phyloP scores from a whole-genome alignment of 208 protist genomes.

The Trypanosoma vivax region DNA sequence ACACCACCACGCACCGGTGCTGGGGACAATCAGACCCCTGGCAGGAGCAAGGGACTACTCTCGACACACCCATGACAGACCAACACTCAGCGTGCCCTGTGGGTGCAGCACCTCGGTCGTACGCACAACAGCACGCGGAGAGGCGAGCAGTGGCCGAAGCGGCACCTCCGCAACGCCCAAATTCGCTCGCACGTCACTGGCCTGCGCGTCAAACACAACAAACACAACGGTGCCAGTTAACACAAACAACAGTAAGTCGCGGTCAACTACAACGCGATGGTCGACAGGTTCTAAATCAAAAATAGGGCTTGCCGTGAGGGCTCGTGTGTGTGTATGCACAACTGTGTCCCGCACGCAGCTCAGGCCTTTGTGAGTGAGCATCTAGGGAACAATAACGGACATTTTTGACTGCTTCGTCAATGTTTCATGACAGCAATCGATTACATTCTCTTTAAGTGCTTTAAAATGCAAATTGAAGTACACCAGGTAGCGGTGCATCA shows the following conservation, averaged over 20 bases:
- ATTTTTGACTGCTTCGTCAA: too few species aligned
- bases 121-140: constrained; percentile 48
- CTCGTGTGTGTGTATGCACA: constrained; percentile 33
- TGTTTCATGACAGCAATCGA: too few species aligned
- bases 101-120: constrained; percentile 56
- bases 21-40: too few species aligned
- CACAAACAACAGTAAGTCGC: constrained; percentile 53
- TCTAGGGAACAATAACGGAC: too few species aligned
- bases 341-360: constrained; percentile 69
- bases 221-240: constrained; percentile 59
- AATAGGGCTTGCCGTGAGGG: constrained; percentile 41
- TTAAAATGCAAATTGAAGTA: too few species aligned
- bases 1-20: too few species aligned
- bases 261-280: constrained; percentile 68
- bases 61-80: constrained; percentile 65
- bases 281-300: constrained; percentile 70
- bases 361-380: constrained; percentile 15
- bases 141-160: constrained; percentile 54
- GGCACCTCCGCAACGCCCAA: constrained; percentile 64
- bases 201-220: constrained; percentile 73
- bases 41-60: constrained; percentile 8
- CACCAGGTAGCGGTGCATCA: neutral
- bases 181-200: constrained; percentile 56
- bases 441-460: too few species aligned
- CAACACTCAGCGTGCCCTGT: constrained; percentile 58